Conservation (phyloP, 1,284 basidiomycete genomes). For the Apiotrichum gamsii region DNA sequence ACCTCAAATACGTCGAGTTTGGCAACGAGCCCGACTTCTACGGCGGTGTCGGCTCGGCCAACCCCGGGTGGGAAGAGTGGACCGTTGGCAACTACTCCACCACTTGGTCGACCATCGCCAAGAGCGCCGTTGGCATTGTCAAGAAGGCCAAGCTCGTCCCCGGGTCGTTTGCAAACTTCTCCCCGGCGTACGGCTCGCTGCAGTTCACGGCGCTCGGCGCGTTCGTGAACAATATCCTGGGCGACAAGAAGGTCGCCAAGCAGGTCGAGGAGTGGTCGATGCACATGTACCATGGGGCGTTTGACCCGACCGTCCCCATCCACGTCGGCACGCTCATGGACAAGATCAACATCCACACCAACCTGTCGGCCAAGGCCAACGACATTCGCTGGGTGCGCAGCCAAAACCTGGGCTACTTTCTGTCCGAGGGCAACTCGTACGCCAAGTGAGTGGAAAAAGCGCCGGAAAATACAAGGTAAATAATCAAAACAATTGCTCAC, state of each 20-base stretch:
- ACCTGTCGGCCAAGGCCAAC: constrained; percentile 50
- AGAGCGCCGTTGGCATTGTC: neutral
- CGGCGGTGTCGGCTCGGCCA: neutral
- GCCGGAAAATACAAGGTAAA: too few species aligned
- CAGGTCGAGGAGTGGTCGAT: neutral
- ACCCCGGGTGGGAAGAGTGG: constrained; percentile 2
- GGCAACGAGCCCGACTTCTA: constrained; percentile 43
- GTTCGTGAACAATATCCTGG: neutral
- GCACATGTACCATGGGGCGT: constrained; percentile 1
- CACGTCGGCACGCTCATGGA: constrained; percentile 43
- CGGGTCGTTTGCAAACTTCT: constrained; percentile 2
- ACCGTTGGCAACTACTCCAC: constrained; percentile 5
- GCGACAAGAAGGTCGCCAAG: neutral
- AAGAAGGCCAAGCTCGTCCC: neutral
- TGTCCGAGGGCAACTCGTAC: constrained; percentile 16
- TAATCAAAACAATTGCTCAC: too few species aligned
- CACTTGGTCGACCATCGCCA: constrained; percentile 3
- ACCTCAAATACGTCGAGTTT: constrained; percentile 56
- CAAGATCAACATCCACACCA: constrained; percentile 56
- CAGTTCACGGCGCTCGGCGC: neutral
- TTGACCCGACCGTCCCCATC: neutral
- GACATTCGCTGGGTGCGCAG: constrained; percentile 53
- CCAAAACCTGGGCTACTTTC: constrained; percentile 57
- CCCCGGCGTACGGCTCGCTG: neutral
- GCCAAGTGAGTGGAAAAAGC: constrained; percentile 1